A percentile compares a stretch with the other conserved stretches of the same genome.
Conservation (phyloP, 768 basidiomycete species). For the Hydnum rufescens region DNA sequence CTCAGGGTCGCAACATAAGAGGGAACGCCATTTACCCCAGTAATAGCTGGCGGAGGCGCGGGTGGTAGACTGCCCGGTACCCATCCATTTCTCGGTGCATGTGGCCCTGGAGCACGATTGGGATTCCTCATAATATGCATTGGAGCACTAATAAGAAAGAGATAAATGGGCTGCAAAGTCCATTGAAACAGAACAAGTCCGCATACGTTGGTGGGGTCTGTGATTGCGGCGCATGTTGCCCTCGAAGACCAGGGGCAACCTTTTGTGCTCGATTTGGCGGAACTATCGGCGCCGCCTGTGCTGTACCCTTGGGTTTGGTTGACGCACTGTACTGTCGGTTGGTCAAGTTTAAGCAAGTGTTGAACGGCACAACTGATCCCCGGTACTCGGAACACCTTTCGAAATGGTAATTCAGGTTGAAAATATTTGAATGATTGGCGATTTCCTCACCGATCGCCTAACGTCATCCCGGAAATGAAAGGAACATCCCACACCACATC, state of each 20-base stretch:
- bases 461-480: conserved; percentile 81
- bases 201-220: neutral
- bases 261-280: neutral
- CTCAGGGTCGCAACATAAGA: too few relatives aligned
- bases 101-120: too few relatives aligned
- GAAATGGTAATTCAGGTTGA: conserved; percentile 2
- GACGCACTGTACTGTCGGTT: conserved; percentile 44
- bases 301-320: neutral
- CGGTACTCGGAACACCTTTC: conserved; percentile 81
- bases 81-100: too few relatives aligned
- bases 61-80: too few relatives aligned
- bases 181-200: neutral
- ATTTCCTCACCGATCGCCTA: conserved; percentile 49
- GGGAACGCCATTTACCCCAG: too few relatives aligned
- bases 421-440: conserved; percentile 5
- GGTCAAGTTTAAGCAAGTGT: conserved; percentile 75
- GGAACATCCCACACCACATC: conserved; percentile 93
- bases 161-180: neutral
- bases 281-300: neutral
- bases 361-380: conserved; percentile 72
- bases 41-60: too few relatives aligned
- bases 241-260: neutral
- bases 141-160: neutral
- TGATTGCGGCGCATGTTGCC: neutral
- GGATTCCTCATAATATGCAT: neutral